Evolutionary conservation across 129 eudicot genomes (phyloP), one percentile per base, ranked within the genome.

Genomic region (Lactuca saligna): DNA sequence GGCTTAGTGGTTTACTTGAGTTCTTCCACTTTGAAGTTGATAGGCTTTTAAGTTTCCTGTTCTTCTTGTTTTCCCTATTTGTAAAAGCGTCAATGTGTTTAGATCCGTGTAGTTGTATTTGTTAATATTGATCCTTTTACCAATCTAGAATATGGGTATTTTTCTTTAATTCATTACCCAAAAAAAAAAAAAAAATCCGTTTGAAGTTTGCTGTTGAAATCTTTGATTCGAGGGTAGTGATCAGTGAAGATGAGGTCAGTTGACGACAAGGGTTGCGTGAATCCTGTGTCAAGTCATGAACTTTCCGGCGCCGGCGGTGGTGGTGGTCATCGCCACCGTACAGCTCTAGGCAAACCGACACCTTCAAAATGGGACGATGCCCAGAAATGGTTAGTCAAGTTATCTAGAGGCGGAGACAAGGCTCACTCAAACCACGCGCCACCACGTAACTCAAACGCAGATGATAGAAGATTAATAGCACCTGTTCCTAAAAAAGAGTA

Each of bases 291-390:
- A 57, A n/a, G 69, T 54, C 78, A 76, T 32, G 90, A 86, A 37
- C 68, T 60, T 0, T 60, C 86, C 17, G 60, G 77, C 41, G 75
- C 66, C 39, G 58, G 74, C 55, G 57, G 69, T 10, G 74, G 65
- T 55, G 55, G 89, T 3, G 79, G 86, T 35, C 71, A 79, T 53
- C 85, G 79, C 39, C 89, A 84, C 72, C 82, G 93, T 38, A 84
- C 90, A 39, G 83, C 91, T 10, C 68, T 91, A 54, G 97, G 97
- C 5, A 91, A 91, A 79, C 93, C 96, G 17, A 84, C 97, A 35
- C 97, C 97, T 1, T 91, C 96, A 8, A 91, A 91, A 65, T 91
- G 96, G 98, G 98, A 91, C 51, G 98, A 88, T 69, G 98, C 98
- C 33, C 98, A 91, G 33, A 91, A 91, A 65, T 91, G 97, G 97